These are phyloP conservation scores for Solanum hybrid DNA, from an alignment of 305 asterid genomes.

Conservation along the genomic window DNA sequence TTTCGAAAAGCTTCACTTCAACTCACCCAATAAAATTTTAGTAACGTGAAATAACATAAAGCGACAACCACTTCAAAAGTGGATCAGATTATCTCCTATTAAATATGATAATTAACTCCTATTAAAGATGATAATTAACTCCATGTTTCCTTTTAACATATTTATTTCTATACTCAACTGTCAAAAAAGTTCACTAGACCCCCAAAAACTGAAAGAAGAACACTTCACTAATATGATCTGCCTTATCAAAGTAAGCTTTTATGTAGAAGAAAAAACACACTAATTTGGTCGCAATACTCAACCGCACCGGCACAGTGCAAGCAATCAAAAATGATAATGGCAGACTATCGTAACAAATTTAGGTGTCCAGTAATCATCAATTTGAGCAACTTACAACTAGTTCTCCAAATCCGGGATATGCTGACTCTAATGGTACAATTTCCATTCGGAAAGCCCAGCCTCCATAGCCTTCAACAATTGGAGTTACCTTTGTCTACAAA, in stretches of 20 bases:
- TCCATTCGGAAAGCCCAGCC: constrained; percentile 97
- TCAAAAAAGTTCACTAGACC: neutral
- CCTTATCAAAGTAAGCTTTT: neutral
- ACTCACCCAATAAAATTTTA: neutral
- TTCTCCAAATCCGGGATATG: constrained; percentile 95
- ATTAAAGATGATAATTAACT: neutral
- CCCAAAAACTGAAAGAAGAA: neutral
- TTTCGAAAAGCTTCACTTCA: neutral
- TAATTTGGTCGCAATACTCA: neutral
- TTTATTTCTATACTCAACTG: neutral
- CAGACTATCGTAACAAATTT: neutral
- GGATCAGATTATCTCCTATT: neutral
- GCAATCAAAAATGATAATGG: neutral
- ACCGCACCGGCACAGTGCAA: neutral
- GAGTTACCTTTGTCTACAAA: constrained; percentile 89
- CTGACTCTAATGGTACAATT: constrained; percentile 91
- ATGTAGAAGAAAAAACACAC: neutral
- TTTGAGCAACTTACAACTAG: constrained; percentile 60
- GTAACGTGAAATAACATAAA: neutral
- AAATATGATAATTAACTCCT: neutral
- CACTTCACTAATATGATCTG: neutral
- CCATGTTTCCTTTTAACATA: neutral
- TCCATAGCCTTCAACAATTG: constrained; percentile 98
- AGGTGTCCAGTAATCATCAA: neutral
- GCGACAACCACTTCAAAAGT: neutral